These are phyloP conservation scores for Sporodiniella umbellata DNA, from an alignment of 371 early-diverging fungal species.

Conservation along the genomic window DNA sequence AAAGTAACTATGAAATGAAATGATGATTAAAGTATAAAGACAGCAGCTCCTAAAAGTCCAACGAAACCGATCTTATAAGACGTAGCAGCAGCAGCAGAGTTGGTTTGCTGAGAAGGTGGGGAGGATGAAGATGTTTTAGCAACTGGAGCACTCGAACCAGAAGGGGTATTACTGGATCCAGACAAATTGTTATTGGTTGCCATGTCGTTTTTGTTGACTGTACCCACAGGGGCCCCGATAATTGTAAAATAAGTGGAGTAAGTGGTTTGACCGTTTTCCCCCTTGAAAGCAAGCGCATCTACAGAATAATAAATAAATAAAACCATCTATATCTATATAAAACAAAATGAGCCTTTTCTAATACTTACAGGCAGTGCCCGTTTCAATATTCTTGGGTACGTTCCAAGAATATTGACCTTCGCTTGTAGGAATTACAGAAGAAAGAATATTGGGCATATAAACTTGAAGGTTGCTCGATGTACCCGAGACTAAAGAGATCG, in stretches of 20 bases:
- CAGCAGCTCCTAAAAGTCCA: conserved; percentile 18
- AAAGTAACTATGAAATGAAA: no score
- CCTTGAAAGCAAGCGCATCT: conserved; percentile 31
- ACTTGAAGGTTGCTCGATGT: conserved; percentile 21
- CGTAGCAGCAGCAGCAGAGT: conserved; percentile 1
- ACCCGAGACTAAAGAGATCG: conserved; percentile 30
- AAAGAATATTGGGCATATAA: conserved; percentile 17
- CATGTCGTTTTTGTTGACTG: conserved; percentile 1
- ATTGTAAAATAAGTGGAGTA: conserved; percentile 44
- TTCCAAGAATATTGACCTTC: conserved; percentile 25
- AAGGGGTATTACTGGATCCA: background rate
- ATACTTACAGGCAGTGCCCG: conserved; percentile 30
- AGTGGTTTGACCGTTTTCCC: conserved; percentile 22
- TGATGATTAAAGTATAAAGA: conserved; percentile 10
- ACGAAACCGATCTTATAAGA: conserved; percentile 17
- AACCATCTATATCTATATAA: conserved; percentile 5
- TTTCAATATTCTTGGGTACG: conserved; percentile 20
- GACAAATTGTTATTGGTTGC: background rate
- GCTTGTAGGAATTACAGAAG: conserved; percentile 20
- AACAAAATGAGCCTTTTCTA: background rate
- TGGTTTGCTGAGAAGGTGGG: background rate
- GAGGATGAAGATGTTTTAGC: conserved; percentile 7
- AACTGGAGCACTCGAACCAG: conserved; percentile 1
- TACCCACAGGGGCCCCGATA: conserved; percentile 19
- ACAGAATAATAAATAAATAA: background rate